Evolutionary conservation across 352 stramenopile species (phyloP), one percentile per base, ranked within the genome.

Genomic region (Pythium pyrilobum): DNA sequence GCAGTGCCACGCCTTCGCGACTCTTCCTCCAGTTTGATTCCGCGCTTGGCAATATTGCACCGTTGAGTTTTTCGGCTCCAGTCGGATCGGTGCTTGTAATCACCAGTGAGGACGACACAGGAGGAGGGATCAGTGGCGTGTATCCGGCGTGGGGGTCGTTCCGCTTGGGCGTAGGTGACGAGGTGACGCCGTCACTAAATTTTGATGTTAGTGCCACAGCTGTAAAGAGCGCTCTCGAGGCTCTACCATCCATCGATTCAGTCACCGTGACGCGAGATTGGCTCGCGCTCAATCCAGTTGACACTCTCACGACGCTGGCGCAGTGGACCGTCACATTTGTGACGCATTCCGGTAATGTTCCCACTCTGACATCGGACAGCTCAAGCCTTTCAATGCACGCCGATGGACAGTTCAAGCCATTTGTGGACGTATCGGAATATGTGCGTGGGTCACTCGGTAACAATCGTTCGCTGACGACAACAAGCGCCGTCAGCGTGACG

Each of bases 111-210:
- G 56, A 81, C 25, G 69, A 87, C 45, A 58, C 54, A 0, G 81
- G 72, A 20, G 82, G 83, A 23, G 66, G 54, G 4, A 66, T 96
- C 21, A 74, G 69, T 32, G 87, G 86, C 2, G 72, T 97, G 20
- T 89, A 92, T 25, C 87, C 88, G 2, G 67, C 93, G 1, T 97
- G 85, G 84, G 91, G 91, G 0, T 81, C 69, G 9, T 97, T 97
- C 59, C 53, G 1, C 57, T 98, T 0, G 50, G 52, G 3, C 21
- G 66, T 66, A 37, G 71, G 43, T 27, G 31, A 52, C 2, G 73
- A 85, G 46, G 47, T 53, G 1, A 97, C 88, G 0, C 31, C 49
- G 0, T 50, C 46, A 10, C 64, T 97, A 18, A 67, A 66, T 10
- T 92, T 93, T 46, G 76, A 96, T 37, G 86, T 84, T 3, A 70